phyloP scores from a whole-genome alignment of 495 filamentous ascomycete genomes.

The Chaetomium cochliodes region DNA sequence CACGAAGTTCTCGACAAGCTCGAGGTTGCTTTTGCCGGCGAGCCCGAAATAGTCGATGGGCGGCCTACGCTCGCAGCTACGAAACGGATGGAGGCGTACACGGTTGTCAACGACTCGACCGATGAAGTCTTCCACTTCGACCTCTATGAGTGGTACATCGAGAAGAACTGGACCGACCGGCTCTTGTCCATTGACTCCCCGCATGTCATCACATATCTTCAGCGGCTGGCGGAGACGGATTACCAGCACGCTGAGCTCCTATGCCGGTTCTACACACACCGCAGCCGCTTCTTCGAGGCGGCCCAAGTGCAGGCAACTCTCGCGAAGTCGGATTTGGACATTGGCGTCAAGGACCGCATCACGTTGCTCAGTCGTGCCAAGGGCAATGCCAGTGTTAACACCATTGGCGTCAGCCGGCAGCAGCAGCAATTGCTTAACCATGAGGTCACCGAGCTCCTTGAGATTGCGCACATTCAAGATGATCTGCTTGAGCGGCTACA shows the following conservation, averaged over 20 bases:
- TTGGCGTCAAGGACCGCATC: slow-evolving; percentile 75
- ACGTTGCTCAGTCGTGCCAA: slow-evolving; percentile 85
- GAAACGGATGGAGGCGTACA: slow-evolving; percentile 81
- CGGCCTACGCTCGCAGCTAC: slow-evolving; percentile 69
- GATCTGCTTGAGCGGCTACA: slow-evolving; percentile 80
- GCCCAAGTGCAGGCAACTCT: slow-evolving; percentile 82
- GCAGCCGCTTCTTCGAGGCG: slow-evolving; percentile 75
- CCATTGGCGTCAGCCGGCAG: slow-evolving; percentile 68
- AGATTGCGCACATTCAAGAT: slow-evolving; percentile 92
- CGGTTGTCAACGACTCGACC: slow-evolving; percentile 74
- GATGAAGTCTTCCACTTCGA: slow-evolving; percentile 93
- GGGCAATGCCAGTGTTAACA: slow-evolving; percentile 77
- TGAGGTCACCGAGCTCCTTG: slow-evolving; percentile 79
- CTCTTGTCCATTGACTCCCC: slow-evolving; percentile 79
- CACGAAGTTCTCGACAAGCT: slow-evolving; percentile 73
- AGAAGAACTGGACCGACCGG: slow-evolving; percentile 75
- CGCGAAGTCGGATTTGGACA: slow-evolving; percentile 72
- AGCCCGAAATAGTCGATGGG: slow-evolving; percentile 74
- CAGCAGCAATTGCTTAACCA: slow-evolving; percentile 74
- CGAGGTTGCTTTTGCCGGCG: slow-evolving; percentile 61
- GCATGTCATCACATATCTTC: slow-evolving; percentile 82
- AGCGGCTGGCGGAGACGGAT: slow-evolving; percentile 64
- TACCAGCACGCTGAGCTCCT: slow-evolving; percentile 83
- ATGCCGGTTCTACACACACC: slow-evolving; percentile 82
- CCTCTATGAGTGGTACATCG: slow-evolving; percentile 95